Percentiles rank a stretch among this genome's conserved stretches.
phyloP scores from a whole-genome alignment of 495 filamentous ascomycete species.

The Daldinia decipiens region DNA sequence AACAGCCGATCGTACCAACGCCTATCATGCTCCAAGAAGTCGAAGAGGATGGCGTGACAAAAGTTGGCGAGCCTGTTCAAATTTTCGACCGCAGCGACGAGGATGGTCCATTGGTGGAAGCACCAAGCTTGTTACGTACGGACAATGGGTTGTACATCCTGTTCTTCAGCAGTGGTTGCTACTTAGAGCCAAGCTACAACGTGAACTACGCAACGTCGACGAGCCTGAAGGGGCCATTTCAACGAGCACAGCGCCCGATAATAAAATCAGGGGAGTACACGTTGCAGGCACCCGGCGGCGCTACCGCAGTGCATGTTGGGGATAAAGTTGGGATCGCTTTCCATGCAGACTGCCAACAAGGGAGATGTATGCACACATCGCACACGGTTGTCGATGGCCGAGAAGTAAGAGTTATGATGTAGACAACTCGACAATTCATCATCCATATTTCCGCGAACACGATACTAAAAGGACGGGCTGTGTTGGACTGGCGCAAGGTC shows the following conservation, averaged over 20 bases:
- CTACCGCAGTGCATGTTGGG: conserved; percentile 51
- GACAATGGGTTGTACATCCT: conserved; percentile 63
- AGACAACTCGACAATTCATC: not conserved
- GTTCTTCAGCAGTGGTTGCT: conserved; percentile 69
- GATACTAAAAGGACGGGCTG: not conserved
- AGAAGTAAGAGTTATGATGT: conserved; percentile 31
- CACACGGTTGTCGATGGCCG: conserved; percentile 22
- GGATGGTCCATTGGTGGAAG: conserved; percentile 71
- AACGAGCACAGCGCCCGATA: conserved; percentile 52
- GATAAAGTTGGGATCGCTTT: conserved; percentile 61
- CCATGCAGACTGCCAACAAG: conserved; percentile 60
- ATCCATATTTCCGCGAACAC: not conserved
- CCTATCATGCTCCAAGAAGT: conserved; percentile 71
- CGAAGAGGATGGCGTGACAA: conserved; percentile 60
- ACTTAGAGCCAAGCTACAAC: conserved; percentile 59
- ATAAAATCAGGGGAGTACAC: conserved; percentile 55
- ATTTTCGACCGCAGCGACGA: conserved; percentile 64
- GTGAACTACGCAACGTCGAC: conserved; percentile 62
- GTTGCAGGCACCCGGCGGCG: conserved; percentile 64
- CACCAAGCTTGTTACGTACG: conserved; percentile 60
- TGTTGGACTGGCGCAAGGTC: not conserved
- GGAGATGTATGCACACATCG: conserved; percentile 51
- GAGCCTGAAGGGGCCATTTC: conserved; percentile 58
- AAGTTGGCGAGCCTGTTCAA: conserved; percentile 60
- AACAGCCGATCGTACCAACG: conserved; percentile 59